Evolutionary conservation across 768 basidiomycete genomes (phyloP).

Genomic region (Lactarius tabidus): DNA sequence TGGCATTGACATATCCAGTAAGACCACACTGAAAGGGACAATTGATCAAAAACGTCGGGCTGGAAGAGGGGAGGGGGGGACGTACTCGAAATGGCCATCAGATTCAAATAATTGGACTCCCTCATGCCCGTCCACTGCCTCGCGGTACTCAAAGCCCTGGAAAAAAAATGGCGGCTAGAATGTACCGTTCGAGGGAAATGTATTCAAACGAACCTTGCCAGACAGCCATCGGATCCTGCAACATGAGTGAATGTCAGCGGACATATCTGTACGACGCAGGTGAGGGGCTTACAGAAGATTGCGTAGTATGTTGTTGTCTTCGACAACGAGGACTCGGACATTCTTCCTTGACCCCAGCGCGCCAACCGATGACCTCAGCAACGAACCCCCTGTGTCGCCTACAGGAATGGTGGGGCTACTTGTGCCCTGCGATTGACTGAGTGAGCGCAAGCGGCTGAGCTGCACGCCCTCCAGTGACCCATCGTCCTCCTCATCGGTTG

Average conservation of each 20-base stretch:
- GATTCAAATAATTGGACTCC: slow-evolving; percentile 72
- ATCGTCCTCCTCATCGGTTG: slow-evolving; percentile 38
- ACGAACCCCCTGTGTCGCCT: slow-evolving; percentile 55
- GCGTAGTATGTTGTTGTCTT: slow-evolving; percentile 86
- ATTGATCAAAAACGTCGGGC: background rate
- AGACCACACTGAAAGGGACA: slow-evolving; percentile 57
- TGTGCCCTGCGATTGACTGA: slow-evolving; percentile 25
- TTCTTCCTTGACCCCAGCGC: slow-evolving; percentile 43
- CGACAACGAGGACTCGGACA: slow-evolving; percentile 75
- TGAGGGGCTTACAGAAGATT: slow-evolving; percentile 64
- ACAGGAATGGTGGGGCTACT: slow-evolving; percentile 47
- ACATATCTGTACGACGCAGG: background rate
- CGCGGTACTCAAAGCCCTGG: slow-evolving; percentile 68
- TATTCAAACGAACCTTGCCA: slow-evolving; percentile 41
- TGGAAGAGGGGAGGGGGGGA: slow-evolving; percentile 17
- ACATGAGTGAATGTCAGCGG: slow-evolving; percentile 9
- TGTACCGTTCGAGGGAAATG: background rate
- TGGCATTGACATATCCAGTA: slow-evolving; percentile 92
- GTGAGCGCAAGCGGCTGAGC: slow-evolving; percentile 17
- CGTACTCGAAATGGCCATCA: slow-evolving; percentile 84
- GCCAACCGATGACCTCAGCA: slow-evolving; percentile 64
- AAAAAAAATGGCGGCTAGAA: slow-evolving; percentile 6
- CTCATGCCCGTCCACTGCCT: slow-evolving; percentile 80
- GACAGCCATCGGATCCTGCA: slow-evolving; percentile 61
- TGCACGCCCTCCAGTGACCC: slow-evolving; percentile 24